Evolutionary conservation across 805 yeast genomes (phyloP).

Genomic region (Yarrowia sp.): DNA sequence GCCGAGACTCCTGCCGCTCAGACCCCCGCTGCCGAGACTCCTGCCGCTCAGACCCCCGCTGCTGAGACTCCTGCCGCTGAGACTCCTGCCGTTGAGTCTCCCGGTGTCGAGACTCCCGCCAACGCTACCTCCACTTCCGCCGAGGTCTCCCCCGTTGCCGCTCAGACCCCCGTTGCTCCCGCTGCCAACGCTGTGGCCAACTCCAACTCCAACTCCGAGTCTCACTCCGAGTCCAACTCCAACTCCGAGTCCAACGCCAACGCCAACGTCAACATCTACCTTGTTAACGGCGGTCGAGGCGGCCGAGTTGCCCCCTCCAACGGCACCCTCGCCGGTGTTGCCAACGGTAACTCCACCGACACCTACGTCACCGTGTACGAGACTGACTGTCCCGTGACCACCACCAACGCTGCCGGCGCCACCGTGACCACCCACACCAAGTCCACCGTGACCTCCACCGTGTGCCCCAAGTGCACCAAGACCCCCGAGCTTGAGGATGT

Average conservation of each 20-base stretch:
- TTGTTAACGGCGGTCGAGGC: background rate
- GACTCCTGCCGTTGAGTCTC: background rate
- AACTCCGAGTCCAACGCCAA: background rate
- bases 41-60: background rate
- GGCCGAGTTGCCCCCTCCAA: background rate
- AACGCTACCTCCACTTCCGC: background rate
- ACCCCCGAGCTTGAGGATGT: background rate
- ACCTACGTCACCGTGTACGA: background rate
- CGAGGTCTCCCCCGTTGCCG: background rate
- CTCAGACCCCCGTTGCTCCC: background rate
- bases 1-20: background rate
- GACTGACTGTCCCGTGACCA: slow-evolving; percentile 8
- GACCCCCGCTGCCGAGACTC: background rate
- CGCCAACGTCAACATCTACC: background rate
- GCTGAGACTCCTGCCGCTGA: background rate
- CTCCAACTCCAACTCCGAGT: slow-evolving; percentile 1
- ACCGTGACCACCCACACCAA: background rate
- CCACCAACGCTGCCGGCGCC: background rate
- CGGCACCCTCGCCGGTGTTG: background rate
- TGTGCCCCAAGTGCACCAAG: slow-evolving; percentile 19
- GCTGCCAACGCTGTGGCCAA: background rate
- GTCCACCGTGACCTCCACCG: slow-evolving; percentile 2
- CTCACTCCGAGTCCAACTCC: background rate
- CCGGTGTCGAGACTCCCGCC: background rate
- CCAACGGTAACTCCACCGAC: background rate